Evolutionary conservation across 2,329 filamentous ascomycete species (phyloP).

Genomic region (Orbilia oligospora): DNA sequence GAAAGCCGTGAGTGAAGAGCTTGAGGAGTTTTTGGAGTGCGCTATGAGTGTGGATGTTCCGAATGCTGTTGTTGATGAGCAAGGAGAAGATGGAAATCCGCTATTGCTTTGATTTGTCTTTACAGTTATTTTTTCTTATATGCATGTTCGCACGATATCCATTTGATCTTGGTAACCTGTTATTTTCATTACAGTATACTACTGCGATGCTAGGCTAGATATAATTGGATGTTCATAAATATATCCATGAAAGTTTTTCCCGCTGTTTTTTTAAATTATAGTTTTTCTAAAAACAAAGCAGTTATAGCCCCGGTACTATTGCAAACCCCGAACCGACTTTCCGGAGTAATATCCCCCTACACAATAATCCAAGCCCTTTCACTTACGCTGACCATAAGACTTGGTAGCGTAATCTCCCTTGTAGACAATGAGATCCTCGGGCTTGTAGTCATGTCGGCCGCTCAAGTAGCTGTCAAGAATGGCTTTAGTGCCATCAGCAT

Average conservation of each 20-base stretch:
- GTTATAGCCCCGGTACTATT: neutral
- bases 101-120: conserved; percentile 1
- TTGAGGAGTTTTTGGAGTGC: conserved; percentile 95
- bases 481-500: conserved; percentile 86
- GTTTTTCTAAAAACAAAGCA: neutral
- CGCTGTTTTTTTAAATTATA: neutral
- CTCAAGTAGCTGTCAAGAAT: conserved; percentile 93
- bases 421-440: conserved; percentile 91
- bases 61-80: conserved; percentile 54
- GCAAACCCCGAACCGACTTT: neutral
- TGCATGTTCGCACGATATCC: neutral
- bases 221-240: neutral
- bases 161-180: neutral
- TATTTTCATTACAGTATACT: neutral
- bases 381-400: conserved; percentile 80
- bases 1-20: conserved; percentile 93
- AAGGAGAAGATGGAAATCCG: conserved; percentile 36
- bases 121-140: neutral
- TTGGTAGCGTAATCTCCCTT: conserved; percentile 94
- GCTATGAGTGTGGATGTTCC: conserved; percentile 85
- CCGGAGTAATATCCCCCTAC: neutral
- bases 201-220: conserved; percentile 1
- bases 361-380: neutral
- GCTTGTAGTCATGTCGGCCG: conserved; percentile 87
- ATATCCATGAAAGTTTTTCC: neutral